A percentile compares a stretch with the other conserved stretches of the same genome.
Evolutionary conservation across 2,329 filamentous ascomycete genomes (phyloP).

Genomic region (Tolypocladium inflatum): DNA sequence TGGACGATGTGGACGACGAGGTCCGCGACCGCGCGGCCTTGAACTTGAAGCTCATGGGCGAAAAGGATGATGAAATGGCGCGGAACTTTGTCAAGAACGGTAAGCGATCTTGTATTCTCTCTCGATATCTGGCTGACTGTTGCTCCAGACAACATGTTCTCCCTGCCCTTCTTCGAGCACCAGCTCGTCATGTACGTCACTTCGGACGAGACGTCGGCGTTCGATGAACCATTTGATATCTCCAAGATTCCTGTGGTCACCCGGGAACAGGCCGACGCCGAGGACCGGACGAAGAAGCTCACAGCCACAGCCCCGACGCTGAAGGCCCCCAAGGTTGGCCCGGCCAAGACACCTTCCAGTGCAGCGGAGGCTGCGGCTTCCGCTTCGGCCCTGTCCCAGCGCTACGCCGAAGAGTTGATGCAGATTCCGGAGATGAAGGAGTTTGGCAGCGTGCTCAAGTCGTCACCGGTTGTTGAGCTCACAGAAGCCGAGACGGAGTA

Average conservation of each 20-base stretch:
- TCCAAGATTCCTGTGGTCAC: slow-evolving; percentile 86
- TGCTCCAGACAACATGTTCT: slow-evolving; percentile 78
- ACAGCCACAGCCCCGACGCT: slow-evolving; percentile 85
- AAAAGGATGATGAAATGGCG: slow-evolving; percentile 83
- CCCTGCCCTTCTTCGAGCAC: slow-evolving; percentile 88
- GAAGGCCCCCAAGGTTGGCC: slow-evolving; percentile 79
- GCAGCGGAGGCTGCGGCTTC: slow-evolving; percentile 68
- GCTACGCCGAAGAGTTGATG: slow-evolving; percentile 80
- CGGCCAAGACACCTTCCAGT: slow-evolving; percentile 59
- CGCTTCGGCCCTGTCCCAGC: slow-evolving; percentile 72
- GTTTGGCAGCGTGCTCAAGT: slow-evolving; percentile 88
- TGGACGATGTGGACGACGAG: slow-evolving; percentile 97
- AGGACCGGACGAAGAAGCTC: slow-evolving; percentile 95
- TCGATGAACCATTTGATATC: slow-evolving; percentile 81
- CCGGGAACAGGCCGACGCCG: slow-evolving; percentile 88
- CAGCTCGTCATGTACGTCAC: slow-evolving; percentile 97
- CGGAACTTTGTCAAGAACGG: slow-evolving; percentile 87
- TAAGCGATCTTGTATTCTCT: slow-evolving; percentile 24
- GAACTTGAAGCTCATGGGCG: slow-evolving; percentile 84
- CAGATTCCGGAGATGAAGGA: slow-evolving; percentile 84
- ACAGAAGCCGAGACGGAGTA: slow-evolving; percentile 98
- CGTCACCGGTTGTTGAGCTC: slow-evolving; percentile 74
- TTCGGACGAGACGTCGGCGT: slow-evolving; percentile 78
- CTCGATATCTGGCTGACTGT: not conserved
- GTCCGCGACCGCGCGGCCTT: slow-evolving; percentile 91